Evolutionary conservation across 331 rosid species (phyloP), one percentile per base, ranked within the genome.

Genomic region (Prunus yedoensis): DNA sequence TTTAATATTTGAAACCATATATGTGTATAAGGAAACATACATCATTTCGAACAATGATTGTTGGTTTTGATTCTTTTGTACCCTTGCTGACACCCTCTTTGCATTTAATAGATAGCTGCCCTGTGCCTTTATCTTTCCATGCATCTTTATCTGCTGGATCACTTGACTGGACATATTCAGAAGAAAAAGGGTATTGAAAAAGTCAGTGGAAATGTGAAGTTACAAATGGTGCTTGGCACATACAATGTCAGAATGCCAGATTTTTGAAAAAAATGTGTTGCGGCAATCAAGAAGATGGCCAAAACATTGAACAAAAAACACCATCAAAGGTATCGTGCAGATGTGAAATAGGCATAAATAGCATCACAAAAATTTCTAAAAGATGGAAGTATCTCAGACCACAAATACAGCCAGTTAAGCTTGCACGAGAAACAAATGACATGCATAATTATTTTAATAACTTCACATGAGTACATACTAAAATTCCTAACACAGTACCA

Each of bases 91-190:
- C 78, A 61, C 97, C 97, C 71, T 92, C 97, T 86, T 92, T 89
- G 92, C 99, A 95, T 83, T 88, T 92, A 77, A 95, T 90, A 68
- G 89, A 90, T 78, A 95, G 89, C 68, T 88, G 83, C 45, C 99
- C 97, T 74, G 89, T 87, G 82, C 99, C 99, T 79, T 81, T 95
- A 73, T 95, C 97, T 87, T 92, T 92, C 99, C 99, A 95, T 64
- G 71, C 88, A 83, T 89, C 95, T 79, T 82, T 83, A 72, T 89
- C 99, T 0, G 78, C 86, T 47, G 96, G 94, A 82, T 95, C 98
- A 78, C 77, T 87, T 80, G 99, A 90, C 99, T 95, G 84, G 56
- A 79, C 75, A 83, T n/a, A 71, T 38, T 8, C 38, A 12, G 41
- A 43, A 25, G 41, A 20, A 49, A 59, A 3, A 20, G 23, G 50